Percentiles rank a stretch among this genome's conserved stretches.
Evolutionary conservation across 345 rosid species (phyloP).

Genomic region (Capsella bursapastoris): DNA sequence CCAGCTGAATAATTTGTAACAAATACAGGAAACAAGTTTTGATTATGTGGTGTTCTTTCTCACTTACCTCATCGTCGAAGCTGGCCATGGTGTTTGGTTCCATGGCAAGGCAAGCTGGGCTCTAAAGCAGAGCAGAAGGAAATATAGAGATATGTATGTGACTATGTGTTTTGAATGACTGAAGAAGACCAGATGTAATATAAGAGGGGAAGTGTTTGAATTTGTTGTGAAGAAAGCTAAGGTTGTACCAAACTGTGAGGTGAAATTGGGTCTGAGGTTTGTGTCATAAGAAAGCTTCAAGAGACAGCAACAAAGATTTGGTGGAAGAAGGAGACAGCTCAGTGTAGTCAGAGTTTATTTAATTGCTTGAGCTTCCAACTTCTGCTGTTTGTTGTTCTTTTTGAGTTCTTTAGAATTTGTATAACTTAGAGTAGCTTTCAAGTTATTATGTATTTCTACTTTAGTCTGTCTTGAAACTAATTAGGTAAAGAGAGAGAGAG

Average conservation of each 20-base stretch:
- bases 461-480: constrained; percentile 12
- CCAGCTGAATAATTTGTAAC: constrained; percentile 4
- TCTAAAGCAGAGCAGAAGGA: constrained; percentile 24
- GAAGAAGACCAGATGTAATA: constrained; percentile 25
- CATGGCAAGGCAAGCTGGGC: constrained; percentile 42
- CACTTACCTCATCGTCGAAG: constrained; percentile 54
- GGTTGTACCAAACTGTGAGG: constrained; percentile 81
- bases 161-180: constrained; percentile 40
- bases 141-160: constrained; percentile 14
- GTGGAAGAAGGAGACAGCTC: constrained; percentile 45
- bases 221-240: constrained; percentile 28
- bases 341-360: constrained; percentile 20
- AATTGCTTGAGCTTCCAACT: constrained; percentile 32
- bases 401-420: constrained; percentile 35
- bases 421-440: constrained; percentile 41
- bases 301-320: constrained; percentile 45
- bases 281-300: constrained; percentile 51
- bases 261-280: constrained; percentile 53
- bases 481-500: not conserved
- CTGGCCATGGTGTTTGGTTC: constrained; percentile 64
- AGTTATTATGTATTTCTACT: constrained; percentile 33
- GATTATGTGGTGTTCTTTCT: not conserved
- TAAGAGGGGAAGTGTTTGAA: constrained; percentile 10
- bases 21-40: constrained; percentile 27
- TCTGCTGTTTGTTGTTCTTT: constrained; percentile 18